A percentile compares a stretch with the other conserved stretches of the same genome.
Conservation (phyloP, 805 yeast genomes). For the Maudiozyma bulderi region DNA sequence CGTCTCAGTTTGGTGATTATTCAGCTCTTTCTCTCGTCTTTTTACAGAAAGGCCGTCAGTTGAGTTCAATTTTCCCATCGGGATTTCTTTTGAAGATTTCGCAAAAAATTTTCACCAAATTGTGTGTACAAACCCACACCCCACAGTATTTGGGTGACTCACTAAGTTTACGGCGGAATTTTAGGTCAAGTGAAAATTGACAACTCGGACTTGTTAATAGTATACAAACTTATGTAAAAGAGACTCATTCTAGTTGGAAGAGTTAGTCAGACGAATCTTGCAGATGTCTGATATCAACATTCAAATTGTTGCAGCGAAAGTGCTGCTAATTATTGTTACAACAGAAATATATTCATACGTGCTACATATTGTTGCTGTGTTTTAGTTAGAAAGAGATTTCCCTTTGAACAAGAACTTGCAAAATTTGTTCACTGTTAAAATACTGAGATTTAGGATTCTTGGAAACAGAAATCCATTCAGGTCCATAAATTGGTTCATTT, state of each 20-base stretch:
- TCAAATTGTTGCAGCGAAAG: too few relatives aligned
- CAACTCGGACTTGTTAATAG: background rate
- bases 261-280: too few relatives aligned
- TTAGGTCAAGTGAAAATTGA: background rate
- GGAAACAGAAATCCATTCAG: slow-evolving; percentile 42
- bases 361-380: background rate
- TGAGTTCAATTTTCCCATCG: background rate
- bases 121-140: background rate
- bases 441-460: slow-evolving; percentile 43
- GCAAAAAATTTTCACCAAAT: background rate
- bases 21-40: too few relatives aligned
- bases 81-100: background rate
- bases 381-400: background rate
- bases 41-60: too few relatives aligned
- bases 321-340: too few relatives aligned
- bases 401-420: background rate
- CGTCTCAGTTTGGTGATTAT: too few relatives aligned
- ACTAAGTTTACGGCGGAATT: background rate
- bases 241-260: background rate
- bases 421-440: slow-evolving; percentile 29
- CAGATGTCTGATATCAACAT: too few relatives aligned
- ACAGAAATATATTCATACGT: too few relatives aligned
- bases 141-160: background rate
- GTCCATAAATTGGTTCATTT: slow-evolving; percentile 55
- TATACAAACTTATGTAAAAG: background rate